Evolutionary conservation across 305 asterid genomes (phyloP), one percentile per base, ranked within the genome.

Genomic region (Striga hermonthica): DNA sequence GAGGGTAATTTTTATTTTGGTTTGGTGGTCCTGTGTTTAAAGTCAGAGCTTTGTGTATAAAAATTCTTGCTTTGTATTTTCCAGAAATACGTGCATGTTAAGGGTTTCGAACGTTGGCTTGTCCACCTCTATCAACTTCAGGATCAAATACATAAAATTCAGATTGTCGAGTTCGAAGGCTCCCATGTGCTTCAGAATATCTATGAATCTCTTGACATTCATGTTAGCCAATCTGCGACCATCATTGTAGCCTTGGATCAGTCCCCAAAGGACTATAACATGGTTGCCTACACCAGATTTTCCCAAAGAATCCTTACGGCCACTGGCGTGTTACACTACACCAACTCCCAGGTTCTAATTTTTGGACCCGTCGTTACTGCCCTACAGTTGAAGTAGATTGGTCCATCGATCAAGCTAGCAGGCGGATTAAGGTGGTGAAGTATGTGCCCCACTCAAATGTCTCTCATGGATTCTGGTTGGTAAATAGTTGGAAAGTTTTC

Each of bases 341-440:
- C 84, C 3, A 84, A 79, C 63, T 86, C 95, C 31, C 74, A 14
- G 9, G 40, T 78, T 5, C 56, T 75, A 0, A 82, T 72, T 76
- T 79, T 84, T 38, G 91, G 86, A 44, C 79, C 81, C 6, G 9
- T 76, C 11, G 89, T 91, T 1, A 53, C 84, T 52, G 78, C 15
- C 84, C 82, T 4, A 61, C 70, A 12, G 53, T 53, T 12, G 69
- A 63, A 41, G 41, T 79, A 4, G 72, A 49, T 13, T 79, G 91
- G 91, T 86, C 95, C 47, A 71, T 86, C 65, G 69, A 64, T 64
- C 91, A 86, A 84, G 91, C 95, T 22, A 73, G 86, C n/a, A n/a
- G n/a, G n/a, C n/a, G n/a, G n/a, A n/a, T n/a, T n/a, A n/a, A n/a
- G n/a, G n/a, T n/a, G n/a, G n/a, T 22, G 31, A 22, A 22, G 31